Conservation (phyloP, 1,284 basidiomycete species). For the Meira miltonrushii region DNA sequence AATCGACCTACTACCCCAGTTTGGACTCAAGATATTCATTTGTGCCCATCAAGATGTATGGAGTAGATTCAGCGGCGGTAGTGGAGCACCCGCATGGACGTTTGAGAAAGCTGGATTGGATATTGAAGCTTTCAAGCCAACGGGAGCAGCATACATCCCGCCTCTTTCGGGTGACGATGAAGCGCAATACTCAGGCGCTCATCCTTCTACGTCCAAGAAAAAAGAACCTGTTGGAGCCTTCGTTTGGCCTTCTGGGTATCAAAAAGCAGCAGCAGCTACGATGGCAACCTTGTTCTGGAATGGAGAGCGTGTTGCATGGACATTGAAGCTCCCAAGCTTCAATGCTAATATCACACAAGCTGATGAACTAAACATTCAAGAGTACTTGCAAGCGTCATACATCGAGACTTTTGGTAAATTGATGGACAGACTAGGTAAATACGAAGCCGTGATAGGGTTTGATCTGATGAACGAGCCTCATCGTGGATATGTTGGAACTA, state of each 20-base stretch:
- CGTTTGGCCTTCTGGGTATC: slow-evolving; percentile 48
- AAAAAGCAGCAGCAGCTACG: slow-evolving; percentile 51
- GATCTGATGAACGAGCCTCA: slow-evolving; percentile 94
- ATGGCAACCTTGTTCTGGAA: slow-evolving; percentile 53
- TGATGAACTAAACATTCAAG: slow-evolving; percentile 60
- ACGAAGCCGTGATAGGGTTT: slow-evolving; percentile 80
- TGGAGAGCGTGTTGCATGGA: slow-evolving; percentile 71
- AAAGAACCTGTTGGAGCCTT: slow-evolving; percentile 42
- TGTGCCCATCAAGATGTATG: slow-evolving; percentile 65
- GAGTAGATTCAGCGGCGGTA: slow-evolving; percentile 86
- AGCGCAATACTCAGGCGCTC: not conserved
- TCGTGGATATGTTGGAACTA: slow-evolving; percentile 77
- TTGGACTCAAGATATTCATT: slow-evolving; percentile 76
- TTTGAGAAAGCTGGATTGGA: slow-evolving; percentile 43
- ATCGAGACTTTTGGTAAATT: slow-evolving; percentile 71
- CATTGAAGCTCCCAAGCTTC: slow-evolving; percentile 18
- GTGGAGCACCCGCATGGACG: slow-evolving; percentile 62
- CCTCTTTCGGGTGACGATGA: not conserved
- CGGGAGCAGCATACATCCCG: slow-evolving; percentile 41
- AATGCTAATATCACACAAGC: slow-evolving; percentile 1
- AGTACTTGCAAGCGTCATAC: slow-evolving; percentile 76
- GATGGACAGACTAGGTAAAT: slow-evolving; percentile 64
- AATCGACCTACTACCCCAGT: slow-evolving; percentile 70
- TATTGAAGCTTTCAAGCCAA: slow-evolving; percentile 24
- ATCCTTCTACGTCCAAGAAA: not conserved